Evolutionary conservation across 2,329 filamentous ascomycete genomes (phyloP).

Genomic region (Chrysoporthe deuterocubensis): DNA sequence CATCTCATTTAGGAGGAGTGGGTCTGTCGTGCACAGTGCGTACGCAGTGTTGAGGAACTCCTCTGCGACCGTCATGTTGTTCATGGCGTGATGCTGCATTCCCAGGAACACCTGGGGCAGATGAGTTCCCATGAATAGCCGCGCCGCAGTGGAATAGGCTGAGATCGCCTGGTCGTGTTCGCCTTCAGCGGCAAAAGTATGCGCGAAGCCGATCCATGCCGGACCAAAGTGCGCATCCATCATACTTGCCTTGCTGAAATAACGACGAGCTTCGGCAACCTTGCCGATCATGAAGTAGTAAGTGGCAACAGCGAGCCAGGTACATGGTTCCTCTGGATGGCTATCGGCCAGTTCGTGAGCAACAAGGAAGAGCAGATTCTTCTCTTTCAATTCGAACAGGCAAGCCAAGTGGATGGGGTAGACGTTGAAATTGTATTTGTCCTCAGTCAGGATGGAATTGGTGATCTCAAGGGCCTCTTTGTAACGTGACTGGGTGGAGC

Average conservation of each 20-base stretch:
- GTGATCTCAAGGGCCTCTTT: constrained; percentile 82
- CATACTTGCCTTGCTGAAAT: constrained; percentile 96
- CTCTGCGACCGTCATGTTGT: constrained; percentile 90
- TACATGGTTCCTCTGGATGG: constrained; percentile 86
- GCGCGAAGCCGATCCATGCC: constrained; percentile 98
- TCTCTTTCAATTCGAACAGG: constrained; percentile 83
- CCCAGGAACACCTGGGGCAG: constrained; percentile 93
- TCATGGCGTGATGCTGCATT: constrained; percentile 97
- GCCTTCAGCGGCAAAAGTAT: constrained; percentile 96
- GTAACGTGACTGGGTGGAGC: constrained; percentile 95
- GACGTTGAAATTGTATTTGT: constrained; percentile 87
- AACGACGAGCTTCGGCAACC: constrained; percentile 90
- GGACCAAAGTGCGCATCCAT: constrained; percentile 98
- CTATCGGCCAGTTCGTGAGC: constrained; percentile 91
- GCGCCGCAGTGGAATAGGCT: constrained; percentile 92
- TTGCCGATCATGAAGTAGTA: constrained; percentile 92
- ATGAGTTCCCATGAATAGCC: constrained; percentile 95
- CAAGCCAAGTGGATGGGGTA: constrained; percentile 92
- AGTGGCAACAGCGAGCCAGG: constrained; percentile 91
- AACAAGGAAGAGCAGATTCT: constrained; percentile 87
- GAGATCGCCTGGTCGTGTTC: constrained; percentile 98
- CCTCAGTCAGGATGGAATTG: constrained; percentile 76
- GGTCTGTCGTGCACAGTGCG: constrained; percentile 80
- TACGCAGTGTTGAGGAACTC: constrained; percentile 94
- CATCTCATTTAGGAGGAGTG: constrained; percentile 91